Conservation (phyloP, 2,329 filamentous ascomycete genomes). For the Diaporthe destruens region DNA sequence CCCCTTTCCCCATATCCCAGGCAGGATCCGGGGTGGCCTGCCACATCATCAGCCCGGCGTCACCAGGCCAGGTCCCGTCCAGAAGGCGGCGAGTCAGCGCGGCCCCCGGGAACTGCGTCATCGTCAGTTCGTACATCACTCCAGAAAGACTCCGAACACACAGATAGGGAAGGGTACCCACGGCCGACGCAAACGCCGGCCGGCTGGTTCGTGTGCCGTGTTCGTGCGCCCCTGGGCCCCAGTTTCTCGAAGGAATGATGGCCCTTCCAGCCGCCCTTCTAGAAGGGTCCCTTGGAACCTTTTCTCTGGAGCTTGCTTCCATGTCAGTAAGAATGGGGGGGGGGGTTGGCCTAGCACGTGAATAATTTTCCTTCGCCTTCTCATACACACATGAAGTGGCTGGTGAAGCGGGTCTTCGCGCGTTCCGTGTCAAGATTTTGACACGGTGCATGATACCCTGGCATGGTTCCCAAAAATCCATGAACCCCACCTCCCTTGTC, state of each 20-base stretch:
- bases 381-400: slow-evolving; percentile 11
- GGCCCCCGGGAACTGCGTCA: slow-evolving; percentile 19
- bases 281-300: slow-evolving; percentile 37
- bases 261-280: slow-evolving; percentile 31
- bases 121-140: slow-evolving; percentile 20
- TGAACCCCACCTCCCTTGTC: background rate
- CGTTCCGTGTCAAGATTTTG: slow-evolving; percentile 1
- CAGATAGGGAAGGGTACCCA: background rate
- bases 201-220: slow-evolving; percentile 19
- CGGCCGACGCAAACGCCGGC: slow-evolving; percentile 6
- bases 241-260: background rate
- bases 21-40: slow-evolving; percentile 25
- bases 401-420: slow-evolving; percentile 12
- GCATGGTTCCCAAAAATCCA: background rate
- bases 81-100: background rate
- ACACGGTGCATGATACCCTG: background rate
- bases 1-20: background rate
- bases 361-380: background rate
- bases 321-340: slow-evolving; percentile 6
- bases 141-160: background rate
- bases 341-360: background rate
- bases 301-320: slow-evolving; percentile 10
- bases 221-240: background rate
- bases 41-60: slow-evolving; percentile 25
- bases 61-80: background rate